Percentiles rank a stretch among this genome's conserved stretches.
Conservation (phyloP, 2,329 filamentous ascomycete genomes). For the Fusarium mundagurra region DNA sequence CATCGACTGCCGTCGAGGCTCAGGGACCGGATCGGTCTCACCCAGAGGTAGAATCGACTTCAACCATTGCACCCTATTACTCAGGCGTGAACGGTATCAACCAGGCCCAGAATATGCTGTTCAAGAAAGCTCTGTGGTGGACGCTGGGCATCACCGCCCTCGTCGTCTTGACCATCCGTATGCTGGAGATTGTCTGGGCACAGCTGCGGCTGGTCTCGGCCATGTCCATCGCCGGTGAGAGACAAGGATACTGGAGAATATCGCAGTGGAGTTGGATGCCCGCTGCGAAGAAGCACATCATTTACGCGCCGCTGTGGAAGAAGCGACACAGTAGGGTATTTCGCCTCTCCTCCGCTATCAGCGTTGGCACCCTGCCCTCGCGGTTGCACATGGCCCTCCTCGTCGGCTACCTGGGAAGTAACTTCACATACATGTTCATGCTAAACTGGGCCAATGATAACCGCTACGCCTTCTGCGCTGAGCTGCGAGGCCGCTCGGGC, state of each 20-base stretch:
- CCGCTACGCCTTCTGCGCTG: slow-evolving; percentile 74
- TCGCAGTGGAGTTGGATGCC: slow-evolving; percentile 70
- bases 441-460: slow-evolving; percentile 67
- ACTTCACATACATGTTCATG: slow-evolving; percentile 69
- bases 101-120: slow-evolving; percentile 65
- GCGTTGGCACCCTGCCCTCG: slow-evolving; percentile 71
- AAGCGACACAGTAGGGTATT: slow-evolving; percentile 76
- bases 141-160: slow-evolving; percentile 66
- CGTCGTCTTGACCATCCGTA: slow-evolving; percentile 62
- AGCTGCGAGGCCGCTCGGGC: slow-evolving; percentile 86
- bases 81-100: slow-evolving; percentile 69
- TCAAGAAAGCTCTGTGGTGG: slow-evolving; percentile 69
- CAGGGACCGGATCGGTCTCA: neutral
- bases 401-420: slow-evolving; percentile 66
- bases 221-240: slow-evolving; percentile 62
- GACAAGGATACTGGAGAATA: slow-evolving; percentile 68
- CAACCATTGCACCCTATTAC: slow-evolving; percentile 51
- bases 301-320: slow-evolving; percentile 68
- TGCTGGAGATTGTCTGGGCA: slow-evolving; percentile 63
- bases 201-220: slow-evolving; percentile 68
- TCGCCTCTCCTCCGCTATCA: slow-evolving; percentile 67
- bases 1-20: neutral
- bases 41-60: neutral
- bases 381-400: slow-evolving; percentile 71
- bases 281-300: slow-evolving; percentile 67